Conservation (phyloP, 768 basidiomycete genomes). For the Hypholoma fasciculare region DNA sequence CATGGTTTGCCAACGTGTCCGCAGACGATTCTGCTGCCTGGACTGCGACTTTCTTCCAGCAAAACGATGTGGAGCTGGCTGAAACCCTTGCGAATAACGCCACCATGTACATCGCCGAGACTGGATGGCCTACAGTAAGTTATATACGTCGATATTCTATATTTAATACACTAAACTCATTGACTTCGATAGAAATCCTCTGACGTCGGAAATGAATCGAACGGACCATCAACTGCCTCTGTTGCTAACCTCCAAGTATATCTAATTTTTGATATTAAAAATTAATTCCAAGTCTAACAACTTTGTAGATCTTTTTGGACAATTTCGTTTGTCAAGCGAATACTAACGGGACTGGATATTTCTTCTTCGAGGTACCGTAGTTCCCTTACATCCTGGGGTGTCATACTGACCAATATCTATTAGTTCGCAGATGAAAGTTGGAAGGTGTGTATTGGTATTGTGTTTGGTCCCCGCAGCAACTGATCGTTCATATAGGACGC, state of each 20-base stretch:
- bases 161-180: conserved; percentile 10
- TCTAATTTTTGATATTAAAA: neutral
- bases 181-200: conserved; percentile 49
- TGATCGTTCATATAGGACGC: conserved; percentile 31
- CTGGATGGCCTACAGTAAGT: conserved; percentile 45
- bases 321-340: conserved; percentile 89
- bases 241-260: conserved; percentile 57
- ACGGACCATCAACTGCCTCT: conserved; percentile 70
- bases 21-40: conserved; percentile 72
- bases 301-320: conserved; percentile 70
- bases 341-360: conserved; percentile 77
- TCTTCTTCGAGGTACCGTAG: conserved; percentile 71
- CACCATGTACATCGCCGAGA: conserved; percentile 91
- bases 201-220: conserved; percentile 53
- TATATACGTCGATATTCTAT: neutral
- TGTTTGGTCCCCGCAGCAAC: neutral
- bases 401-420: conserved; percentile 8
- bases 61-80: conserved; percentile 62
- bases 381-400: neutral
- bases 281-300: neutral
- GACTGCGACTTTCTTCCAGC: conserved; percentile 79
- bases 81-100: conserved; percentile 66
- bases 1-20: conserved; percentile 88
- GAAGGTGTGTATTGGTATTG: conserved; percentile 52
- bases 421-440: conserved; percentile 79